Conservation (phyloP, 2,329 filamentous ascomycete species). For the Aspergillus floridensis region DNA sequence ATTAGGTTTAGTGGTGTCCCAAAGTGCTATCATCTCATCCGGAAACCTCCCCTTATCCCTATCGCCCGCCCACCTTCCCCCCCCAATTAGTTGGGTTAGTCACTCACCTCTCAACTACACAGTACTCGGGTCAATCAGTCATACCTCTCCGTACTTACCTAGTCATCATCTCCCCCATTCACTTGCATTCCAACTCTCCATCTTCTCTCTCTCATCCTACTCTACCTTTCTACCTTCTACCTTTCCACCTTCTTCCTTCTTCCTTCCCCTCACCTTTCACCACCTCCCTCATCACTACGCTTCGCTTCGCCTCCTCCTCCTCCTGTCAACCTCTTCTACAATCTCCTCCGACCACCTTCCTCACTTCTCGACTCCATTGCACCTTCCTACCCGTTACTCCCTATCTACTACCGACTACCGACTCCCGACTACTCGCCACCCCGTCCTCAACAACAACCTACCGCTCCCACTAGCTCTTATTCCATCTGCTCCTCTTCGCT, state of each 20-base stretch:
- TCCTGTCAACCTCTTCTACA: constrained; percentile 13
- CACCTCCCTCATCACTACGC: constrained; percentile 18
- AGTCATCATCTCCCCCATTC: neutral
- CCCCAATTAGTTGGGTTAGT: neutral
- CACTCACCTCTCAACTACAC: neutral
- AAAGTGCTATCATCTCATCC: constrained; percentile 14
- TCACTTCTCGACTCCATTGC: constrained; percentile 13
- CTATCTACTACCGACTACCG: constrained; percentile 9
- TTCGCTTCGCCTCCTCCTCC: constrained; percentile 16
- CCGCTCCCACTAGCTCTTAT: constrained; percentile 1
- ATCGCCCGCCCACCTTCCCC: neutral
- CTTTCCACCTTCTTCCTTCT: constrained; percentile 13
- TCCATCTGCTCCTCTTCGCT: constrained; percentile 1
- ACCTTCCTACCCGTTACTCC: constrained; percentile 14
- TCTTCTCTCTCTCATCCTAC: constrained; percentile 10
- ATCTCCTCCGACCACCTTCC: constrained; percentile 12
- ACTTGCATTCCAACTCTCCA: constrained; percentile 7
- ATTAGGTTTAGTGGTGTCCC: neutral
- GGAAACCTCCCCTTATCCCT: constrained; percentile 9
- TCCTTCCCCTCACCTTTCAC: constrained; percentile 21
- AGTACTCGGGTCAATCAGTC: neutral
- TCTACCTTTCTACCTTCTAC: neutral
- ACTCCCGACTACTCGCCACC: constrained; percentile 1
- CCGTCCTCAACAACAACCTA: constrained; percentile 5
- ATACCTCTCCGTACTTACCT: neutral